These are phyloP conservation scores for Fusarium euwallaceae DNA, from an alignment of 2,329 filamentous ascomycete species.

Conservation along the genomic window DNA sequence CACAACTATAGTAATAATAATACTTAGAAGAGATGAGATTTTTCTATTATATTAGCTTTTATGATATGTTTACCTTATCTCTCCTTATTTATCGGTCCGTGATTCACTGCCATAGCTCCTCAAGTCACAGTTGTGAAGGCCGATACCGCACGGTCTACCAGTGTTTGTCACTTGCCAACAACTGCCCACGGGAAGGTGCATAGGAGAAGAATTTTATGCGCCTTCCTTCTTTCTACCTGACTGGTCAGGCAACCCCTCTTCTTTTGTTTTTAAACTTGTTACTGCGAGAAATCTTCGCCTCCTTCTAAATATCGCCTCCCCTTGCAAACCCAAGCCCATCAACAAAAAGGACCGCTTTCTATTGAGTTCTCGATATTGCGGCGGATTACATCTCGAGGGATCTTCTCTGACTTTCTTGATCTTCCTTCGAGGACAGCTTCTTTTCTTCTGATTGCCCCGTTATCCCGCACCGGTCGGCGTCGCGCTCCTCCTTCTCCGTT, in stretches of 20 bases:
- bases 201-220: neutral
- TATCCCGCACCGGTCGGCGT: neutral
- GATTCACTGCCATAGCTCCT: constrained; percentile 14
- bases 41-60: neutral
- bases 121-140: neutral
- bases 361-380: neutral
- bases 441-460: neutral
- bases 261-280: neutral
- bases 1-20: neutral
- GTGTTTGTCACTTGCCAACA: constrained; percentile 8
- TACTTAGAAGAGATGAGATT: neutral
- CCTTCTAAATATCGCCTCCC: neutral
- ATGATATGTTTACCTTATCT: neutral
- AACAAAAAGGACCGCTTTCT: neutral
- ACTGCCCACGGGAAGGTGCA: constrained; percentile 16
- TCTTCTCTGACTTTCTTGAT: neutral
- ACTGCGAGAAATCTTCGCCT: neutral
- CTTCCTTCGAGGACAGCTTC: neutral
- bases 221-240: neutral
- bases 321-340: neutral
- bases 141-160: neutral
- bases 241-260: neutral
- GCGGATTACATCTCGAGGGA: neutral
- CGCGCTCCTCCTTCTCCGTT: neutral
- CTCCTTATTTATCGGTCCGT: neutral